Conservation (phyloP, 2,329 filamentous ascomycete species). For the Colletotrichum sublineola region DNA sequence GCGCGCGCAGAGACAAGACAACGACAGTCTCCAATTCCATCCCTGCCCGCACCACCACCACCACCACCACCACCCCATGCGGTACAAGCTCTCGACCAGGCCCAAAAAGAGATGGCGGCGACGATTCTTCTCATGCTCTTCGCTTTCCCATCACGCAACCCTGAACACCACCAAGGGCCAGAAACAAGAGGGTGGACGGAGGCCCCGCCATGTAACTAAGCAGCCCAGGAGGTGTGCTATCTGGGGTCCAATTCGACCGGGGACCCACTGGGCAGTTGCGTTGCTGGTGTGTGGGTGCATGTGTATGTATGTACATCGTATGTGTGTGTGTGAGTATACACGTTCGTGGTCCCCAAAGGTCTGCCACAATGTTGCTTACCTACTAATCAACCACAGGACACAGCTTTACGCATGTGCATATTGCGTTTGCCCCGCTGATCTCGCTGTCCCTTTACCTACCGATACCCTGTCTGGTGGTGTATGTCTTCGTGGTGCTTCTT, state of each 20-base stretch:
- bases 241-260: constrained; percentile 27
- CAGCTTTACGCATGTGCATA: constrained; percentile 32
- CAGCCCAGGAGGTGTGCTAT: constrained; percentile 33
- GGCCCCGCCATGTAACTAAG: constrained; percentile 34
- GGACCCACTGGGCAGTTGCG: constrained; percentile 25
- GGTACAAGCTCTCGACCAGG: constrained; percentile 34
- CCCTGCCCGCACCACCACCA: constrained; percentile 30
- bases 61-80: constrained; percentile 25
- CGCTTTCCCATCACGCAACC: constrained; percentile 18
- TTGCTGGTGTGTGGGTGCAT: constrained; percentile 19
- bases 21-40: constrained; percentile 10
- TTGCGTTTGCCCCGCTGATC: constrained; percentile 15
- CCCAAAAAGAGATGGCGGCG: constrained; percentile 23
- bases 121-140: constrained; percentile 22
- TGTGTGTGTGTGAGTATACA: neutral
- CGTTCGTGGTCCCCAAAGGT: constrained; percentile 21
- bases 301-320: neutral
- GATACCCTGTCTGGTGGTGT: constrained; percentile 22
- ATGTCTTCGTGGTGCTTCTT: constrained; percentile 16
- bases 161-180: constrained; percentile 33
- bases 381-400: constrained; percentile 30
- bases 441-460: constrained; percentile 17
- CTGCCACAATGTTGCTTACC: constrained; percentile 38
- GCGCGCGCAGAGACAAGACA: constrained; percentile 23
- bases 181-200: constrained; percentile 20